Base-by-base conservation (phyloP, 2,329 filamentous ascomycete genomes). In the Venturia oleaginea region DNA sequence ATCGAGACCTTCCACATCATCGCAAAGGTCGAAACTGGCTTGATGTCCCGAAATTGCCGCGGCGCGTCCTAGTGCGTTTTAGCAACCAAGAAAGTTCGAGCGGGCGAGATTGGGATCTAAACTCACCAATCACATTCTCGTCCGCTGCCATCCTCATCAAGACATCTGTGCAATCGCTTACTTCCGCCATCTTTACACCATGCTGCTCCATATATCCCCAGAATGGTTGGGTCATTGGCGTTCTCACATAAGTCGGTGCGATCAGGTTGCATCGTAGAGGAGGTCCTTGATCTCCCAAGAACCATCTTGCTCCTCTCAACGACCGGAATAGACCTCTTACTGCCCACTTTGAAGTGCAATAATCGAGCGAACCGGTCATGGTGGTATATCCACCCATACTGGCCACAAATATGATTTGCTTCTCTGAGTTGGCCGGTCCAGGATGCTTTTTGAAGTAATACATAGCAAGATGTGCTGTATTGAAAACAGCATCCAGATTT, bases 371-470 rank as follows among this genome's bases (percentile, higher is more conserved):
- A 6, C 67, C 64, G 0, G 71, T 68, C 30, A 70, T 70, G 32
- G 69, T 69, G 6, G 70, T 60, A 27, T 73, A 72, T 7, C 68
- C 69, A 19, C 69, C 70, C 27, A 71, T 67, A 8, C 68, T 71
- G 10, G 68, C 65, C 17, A 73, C 67, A 10, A 73, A 62, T 3
- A 72, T 38, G 55, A 72, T 66, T 34, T 67, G 62, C 32, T 68
- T 69, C 11, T 38, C 48, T n/a, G 59, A 40, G 4, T 19, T 19
- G 15, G 59, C 1, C 8, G 3, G 34, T 17, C 34, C 59, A 42
- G 59, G 59, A 19, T 40, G 24, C 4, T 64, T 51, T 24, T 27
- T 72, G 66, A 76, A 76, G 64, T 76, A 72, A 65, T 74, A 73
- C 8, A 68, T 48, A 2, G 69, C 69, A 19, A 70, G 66, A 38